Evolutionary conservation across 2,329 filamentous ascomycete species (phyloP).

Genomic region (Tolypocladium inflatum): DNA sequence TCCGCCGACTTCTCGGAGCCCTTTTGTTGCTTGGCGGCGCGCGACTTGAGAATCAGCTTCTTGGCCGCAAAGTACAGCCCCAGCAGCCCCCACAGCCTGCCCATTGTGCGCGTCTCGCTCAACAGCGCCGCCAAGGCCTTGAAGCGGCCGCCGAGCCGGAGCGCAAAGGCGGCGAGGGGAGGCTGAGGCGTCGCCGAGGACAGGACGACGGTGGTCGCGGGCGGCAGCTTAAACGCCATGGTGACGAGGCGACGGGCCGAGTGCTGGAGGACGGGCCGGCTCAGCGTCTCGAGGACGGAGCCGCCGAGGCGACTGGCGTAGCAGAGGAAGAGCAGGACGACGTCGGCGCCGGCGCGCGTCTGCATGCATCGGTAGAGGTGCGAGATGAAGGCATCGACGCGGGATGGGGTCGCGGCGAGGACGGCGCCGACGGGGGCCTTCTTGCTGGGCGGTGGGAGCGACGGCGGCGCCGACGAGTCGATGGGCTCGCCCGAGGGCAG

Average conservation of each 20-base stretch:
- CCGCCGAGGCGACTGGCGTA: constrained; percentile 54
- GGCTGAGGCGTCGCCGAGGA: constrained; percentile 24
- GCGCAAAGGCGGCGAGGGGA: constrained; percentile 31
- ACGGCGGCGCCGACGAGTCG: constrained; percentile 4
- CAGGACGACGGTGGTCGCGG: constrained; percentile 36
- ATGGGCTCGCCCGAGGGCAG: constrained; percentile 7
- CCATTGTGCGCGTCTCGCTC: constrained; percentile 61
- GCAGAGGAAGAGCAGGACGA: constrained; percentile 56
- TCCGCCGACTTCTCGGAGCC: constrained; percentile 17
- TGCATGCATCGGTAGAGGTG: constrained; percentile 55
- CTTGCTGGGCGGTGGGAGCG: constrained; percentile 4
- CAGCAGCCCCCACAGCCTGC: constrained; percentile 68
- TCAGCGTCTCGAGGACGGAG: constrained; percentile 39
- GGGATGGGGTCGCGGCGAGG: constrained; percentile 11
- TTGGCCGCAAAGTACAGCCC: constrained; percentile 62
- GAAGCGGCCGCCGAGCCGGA: constrained; percentile 42
- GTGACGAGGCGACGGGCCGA: constrained; percentile 42
- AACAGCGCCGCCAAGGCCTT: constrained; percentile 55
- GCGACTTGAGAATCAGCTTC: constrained; percentile 28
- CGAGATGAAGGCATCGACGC: constrained; percentile 41
- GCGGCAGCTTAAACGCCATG: constrained; percentile 41
- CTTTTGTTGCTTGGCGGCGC: constrained; percentile 10
- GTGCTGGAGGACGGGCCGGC: constrained; percentile 46
- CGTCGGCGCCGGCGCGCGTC: constrained; percentile 60
- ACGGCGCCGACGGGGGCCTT: constrained; percentile 5